These are phyloP conservation scores for Talaromyces sp. DNA, from an alignment of 2,329 filamentous ascomycete genomes.

Conservation along the genomic window DNA sequence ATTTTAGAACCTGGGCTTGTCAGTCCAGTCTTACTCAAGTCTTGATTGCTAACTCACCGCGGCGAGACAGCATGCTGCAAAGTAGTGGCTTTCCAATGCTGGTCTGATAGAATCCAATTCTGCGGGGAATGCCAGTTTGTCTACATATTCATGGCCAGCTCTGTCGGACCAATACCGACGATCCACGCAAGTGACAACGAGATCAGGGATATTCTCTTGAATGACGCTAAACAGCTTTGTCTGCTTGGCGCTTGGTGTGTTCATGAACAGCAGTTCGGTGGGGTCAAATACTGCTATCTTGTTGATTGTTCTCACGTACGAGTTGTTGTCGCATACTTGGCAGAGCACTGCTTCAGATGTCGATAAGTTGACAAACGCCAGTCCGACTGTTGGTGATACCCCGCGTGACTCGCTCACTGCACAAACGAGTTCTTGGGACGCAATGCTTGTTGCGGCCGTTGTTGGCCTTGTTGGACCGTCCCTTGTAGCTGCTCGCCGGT, in stretches of 20 bases:
- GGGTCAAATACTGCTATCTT: slow-evolving; percentile 79
- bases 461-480: slow-evolving; percentile 28
- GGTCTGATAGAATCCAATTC: slow-evolving; percentile 78
- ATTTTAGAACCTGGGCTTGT: slow-evolving; percentile 63
- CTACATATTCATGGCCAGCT: slow-evolving; percentile 69
- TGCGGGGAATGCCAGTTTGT: slow-evolving; percentile 70
- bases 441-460: slow-evolving; percentile 52
- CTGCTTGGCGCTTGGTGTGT: slow-evolving; percentile 61
- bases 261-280: slow-evolving; percentile 71
- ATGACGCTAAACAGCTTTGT: slow-evolving; percentile 71
- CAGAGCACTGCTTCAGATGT: slow-evolving; percentile 80
- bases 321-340: slow-evolving; percentile 89
- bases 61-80: slow-evolving; percentile 76
- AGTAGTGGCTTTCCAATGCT: slow-evolving; percentile 75
- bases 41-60: slow-evolving; percentile 55
- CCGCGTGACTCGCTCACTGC: slow-evolving; percentile 84
- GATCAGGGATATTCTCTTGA: slow-evolving; percentile 61
- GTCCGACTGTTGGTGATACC: slow-evolving; percentile 73
- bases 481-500: neutral
- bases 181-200: slow-evolving; percentile 60
- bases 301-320: slow-evolving; percentile 80
- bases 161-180: slow-evolving; percentile 79
- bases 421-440: slow-evolving; percentile 71
- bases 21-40: slow-evolving; percentile 11
- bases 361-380: slow-evolving; percentile 81